Evolutionary conservation across 345 rosid species (phyloP).

Genomic region (Populus deltoides): DNA sequence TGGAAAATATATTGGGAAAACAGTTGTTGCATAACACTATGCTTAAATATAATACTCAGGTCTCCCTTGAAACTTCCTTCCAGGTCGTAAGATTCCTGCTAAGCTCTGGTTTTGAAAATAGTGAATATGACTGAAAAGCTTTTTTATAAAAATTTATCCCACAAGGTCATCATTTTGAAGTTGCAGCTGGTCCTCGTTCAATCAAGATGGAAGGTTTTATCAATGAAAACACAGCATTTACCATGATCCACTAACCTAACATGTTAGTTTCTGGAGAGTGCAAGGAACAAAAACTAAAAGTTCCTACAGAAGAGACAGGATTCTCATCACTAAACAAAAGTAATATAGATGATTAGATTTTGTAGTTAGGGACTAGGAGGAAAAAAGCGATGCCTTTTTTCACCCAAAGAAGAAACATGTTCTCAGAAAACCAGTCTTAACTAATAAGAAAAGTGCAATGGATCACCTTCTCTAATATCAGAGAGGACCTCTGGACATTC

Average conservation of each 20-base stretch:
- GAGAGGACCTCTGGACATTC: conserved; percentile 84
- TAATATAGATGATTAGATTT: background rate
- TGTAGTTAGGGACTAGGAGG: background rate
- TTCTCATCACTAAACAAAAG: background rate
- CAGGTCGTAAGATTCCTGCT: background rate
- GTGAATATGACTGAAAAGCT: background rate
- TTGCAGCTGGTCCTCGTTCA: background rate
- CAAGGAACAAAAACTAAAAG: background rate
- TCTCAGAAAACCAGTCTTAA: background rate
- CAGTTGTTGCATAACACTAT: background rate
- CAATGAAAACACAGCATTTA: background rate
- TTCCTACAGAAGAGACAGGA: background rate
- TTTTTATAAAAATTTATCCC: background rate
- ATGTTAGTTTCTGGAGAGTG: background rate
- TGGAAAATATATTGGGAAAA: background rate
- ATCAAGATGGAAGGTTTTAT: background rate
- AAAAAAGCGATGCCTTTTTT: background rate
- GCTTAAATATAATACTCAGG: background rate
- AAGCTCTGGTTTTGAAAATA: background rate
- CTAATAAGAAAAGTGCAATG: conserved; percentile 9
- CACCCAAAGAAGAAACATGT: background rate
- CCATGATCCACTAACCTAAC: background rate
- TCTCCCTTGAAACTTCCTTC: background rate
- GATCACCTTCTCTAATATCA: conserved; percentile 86
- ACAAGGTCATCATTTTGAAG: background rate